Conservation (phyloP, 2,329 filamentous ascomycete genomes). For the Alternaria sp. region DNA sequence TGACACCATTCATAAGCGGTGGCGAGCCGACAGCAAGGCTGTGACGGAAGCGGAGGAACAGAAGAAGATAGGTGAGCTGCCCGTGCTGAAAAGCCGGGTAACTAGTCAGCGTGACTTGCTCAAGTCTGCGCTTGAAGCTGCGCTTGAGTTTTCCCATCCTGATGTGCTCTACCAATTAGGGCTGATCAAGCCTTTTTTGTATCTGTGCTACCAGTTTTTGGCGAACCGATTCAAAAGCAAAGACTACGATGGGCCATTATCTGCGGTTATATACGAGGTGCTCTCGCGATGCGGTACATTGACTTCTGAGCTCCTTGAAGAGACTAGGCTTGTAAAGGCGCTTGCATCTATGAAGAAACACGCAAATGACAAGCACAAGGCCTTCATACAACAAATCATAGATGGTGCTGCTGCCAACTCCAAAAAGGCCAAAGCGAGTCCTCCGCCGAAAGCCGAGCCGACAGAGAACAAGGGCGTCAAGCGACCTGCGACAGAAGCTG, state of each 20-base stretch:
- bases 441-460: slow-evolving; percentile 35
- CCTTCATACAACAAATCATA: slow-evolving; percentile 67
- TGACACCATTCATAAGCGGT: slow-evolving; percentile 67
- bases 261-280: slow-evolving; percentile 58
- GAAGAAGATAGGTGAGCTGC: slow-evolving; percentile 63
- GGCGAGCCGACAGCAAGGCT: slow-evolving; percentile 66
- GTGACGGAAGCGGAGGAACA: slow-evolving; percentile 67
- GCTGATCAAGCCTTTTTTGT: slow-evolving; percentile 53
- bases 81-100: slow-evolving; percentile 65
- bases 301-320: slow-evolving; percentile 67
- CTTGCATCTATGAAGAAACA: slow-evolving; percentile 70
- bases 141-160: slow-evolving; percentile 58
- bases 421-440: slow-evolving; percentile 48
- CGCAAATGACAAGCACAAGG: slow-evolving; percentile 71
- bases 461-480: slow-evolving; percentile 44
- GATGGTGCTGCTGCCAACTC: slow-evolving; percentile 54
- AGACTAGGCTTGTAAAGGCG: slow-evolving; percentile 72
- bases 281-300: slow-evolving; percentile 71
- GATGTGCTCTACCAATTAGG: slow-evolving; percentile 55
- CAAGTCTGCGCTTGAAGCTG: slow-evolving; percentile 59
- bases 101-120: slow-evolving; percentile 66
- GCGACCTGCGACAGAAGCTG: slow-evolving; percentile 35
- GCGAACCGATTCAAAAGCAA: slow-evolving; percentile 58
- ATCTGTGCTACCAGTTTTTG: slow-evolving; percentile 59
- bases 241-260: slow-evolving; percentile 55